phyloP scores from a whole-genome alignment of 345 rosid species.

The Moringa oleifera region DNA sequence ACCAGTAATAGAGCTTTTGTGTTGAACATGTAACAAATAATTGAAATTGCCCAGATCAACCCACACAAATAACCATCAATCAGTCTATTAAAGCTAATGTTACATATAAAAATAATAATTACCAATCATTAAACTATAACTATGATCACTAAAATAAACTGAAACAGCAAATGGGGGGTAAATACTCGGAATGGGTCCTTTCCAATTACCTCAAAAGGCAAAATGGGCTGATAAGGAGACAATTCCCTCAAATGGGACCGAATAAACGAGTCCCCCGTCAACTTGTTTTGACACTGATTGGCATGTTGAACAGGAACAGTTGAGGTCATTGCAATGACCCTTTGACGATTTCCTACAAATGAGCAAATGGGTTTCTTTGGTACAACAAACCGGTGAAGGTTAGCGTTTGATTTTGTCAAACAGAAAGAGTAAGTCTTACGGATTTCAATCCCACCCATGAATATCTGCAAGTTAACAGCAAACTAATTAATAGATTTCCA shows the following conservation, averaged over 20 bases:
- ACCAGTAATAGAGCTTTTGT: neutral
- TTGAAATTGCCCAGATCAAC: neutral
- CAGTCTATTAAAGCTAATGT: neutral
- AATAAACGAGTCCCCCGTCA: slow-evolving; percentile 74
- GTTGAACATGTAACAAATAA: neutral
- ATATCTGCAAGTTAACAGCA: slow-evolving; percentile 14
- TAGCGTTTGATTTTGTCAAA: slow-evolving; percentile 22
- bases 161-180: neutral
- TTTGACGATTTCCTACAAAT: slow-evolving; percentile 23
- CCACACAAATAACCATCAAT: too few species aligned
- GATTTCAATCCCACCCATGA: slow-evolving; percentile 54
- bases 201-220: slow-evolving; percentile 79
- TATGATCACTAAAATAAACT: neutral
- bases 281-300: slow-evolving; percentile 28
- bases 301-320: slow-evolving; percentile 35
- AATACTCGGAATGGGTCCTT: neutral
- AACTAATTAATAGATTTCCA: neutral
- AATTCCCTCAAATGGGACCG: slow-evolving; percentile 73
- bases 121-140: neutral
- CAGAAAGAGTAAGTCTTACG: slow-evolving; percentile 31
- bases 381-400: slow-evolving; percentile 17
- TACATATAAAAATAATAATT: neutral
- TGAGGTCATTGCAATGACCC: slow-evolving; percentile 42
- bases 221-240: slow-evolving; percentile 83
- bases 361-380: slow-evolving; percentile 23